phyloP scores from a whole-genome alignment of 2,329 filamentous ascomycete genomes.

The Thermothelomyces thermophilus region DNA sequence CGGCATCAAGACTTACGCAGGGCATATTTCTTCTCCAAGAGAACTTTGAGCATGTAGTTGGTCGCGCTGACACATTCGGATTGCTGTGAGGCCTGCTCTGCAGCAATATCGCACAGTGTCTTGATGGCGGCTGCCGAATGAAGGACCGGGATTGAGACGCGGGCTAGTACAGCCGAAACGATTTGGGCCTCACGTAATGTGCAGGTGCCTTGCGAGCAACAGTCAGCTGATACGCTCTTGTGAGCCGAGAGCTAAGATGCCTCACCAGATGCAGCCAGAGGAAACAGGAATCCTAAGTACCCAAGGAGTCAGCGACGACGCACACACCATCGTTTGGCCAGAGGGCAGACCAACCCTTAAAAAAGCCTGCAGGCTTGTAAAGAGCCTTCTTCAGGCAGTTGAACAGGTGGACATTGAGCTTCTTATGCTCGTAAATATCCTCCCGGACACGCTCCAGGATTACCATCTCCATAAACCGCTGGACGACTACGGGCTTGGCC shows the following conservation, averaged over 20 bases:
- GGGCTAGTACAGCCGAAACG: conserved; percentile 74
- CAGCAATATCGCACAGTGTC: conserved; percentile 87
- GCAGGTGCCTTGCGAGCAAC: conserved; percentile 53
- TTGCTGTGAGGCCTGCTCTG: conserved; percentile 75
- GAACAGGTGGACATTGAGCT: conserved; percentile 93
- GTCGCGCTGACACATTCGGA: conserved; percentile 85
- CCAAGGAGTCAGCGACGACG: background rate
- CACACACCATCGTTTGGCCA: background rate
- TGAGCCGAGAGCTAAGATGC: background rate
- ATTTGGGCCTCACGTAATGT: conserved; percentile 90
- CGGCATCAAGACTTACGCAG: conserved; percentile 42
- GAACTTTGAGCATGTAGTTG: conserved; percentile 88
- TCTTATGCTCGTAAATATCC: conserved; percentile 89
- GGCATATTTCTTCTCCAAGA: conserved; percentile 96
- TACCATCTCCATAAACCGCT: conserved; percentile 80
- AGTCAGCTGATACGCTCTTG: background rate
- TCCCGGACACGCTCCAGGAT: conserved; percentile 86
- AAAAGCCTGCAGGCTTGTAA: conserved; percentile 76
- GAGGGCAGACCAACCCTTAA: conserved; percentile 57
- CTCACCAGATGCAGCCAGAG: conserved; percentile 63
- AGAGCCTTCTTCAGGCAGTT: conserved; percentile 74
- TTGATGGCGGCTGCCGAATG: conserved; percentile 90
- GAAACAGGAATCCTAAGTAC: conserved; percentile 74
- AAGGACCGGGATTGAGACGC: conserved; percentile 81
- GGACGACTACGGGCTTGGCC: conserved; percentile 69